Base-by-base conservation (phyloP, 1,284 basidiomycete species). In the Cutaneotrichosporon daszewskae region DNA sequence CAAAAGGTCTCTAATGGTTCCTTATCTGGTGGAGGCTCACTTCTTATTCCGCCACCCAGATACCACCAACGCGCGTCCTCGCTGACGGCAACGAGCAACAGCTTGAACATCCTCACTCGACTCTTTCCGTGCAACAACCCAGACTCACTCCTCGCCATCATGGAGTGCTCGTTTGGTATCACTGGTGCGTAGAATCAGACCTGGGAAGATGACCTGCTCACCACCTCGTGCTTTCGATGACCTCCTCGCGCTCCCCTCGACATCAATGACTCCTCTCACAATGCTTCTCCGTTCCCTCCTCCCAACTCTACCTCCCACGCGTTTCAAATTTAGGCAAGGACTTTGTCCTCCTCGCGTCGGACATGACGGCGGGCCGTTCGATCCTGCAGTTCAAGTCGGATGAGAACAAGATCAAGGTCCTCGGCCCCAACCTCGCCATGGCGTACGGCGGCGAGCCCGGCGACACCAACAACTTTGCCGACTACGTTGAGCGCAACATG, bases 331-430 rank as follows among this genome's bases (percentile, higher is more conserved):
- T 78, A 44, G 90, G 91, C 43, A 92, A 92, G 65, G 91, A 84
- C 63, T 96, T 87, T 72, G 84, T 88, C 44, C 78, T 96, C 49
- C 74, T 96, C 57, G 91, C 91, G 4, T 84, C 90, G 20, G 94
- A 98, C 72, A 91, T 84, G 19, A 89, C 83, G 24, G 83, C 90
- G 7, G 84, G 62, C 5, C 80, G 87, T 48, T 94, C 88, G 18
- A 91, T 98, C 70, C 83, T 97, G 63, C 94, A 92, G 74, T 95
- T 97, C 89, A 96, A 98, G 76, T 72, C 79, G 24, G 89, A 96
- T 73, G 87, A 91, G 74, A 94, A 98, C 78, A 97, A 98, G 77
- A 91, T 94, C 75, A 92, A 91, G 73, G 78, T 80, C 25, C 78
- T 98, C 27, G 84, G 87, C 54, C 83, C 91, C 29, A 88, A 96